These are phyloP conservation scores for Scleromitrula shiraiana DNA, from an alignment of 2,329 filamentous ascomycete genomes.

Conservation along the genomic window DNA sequence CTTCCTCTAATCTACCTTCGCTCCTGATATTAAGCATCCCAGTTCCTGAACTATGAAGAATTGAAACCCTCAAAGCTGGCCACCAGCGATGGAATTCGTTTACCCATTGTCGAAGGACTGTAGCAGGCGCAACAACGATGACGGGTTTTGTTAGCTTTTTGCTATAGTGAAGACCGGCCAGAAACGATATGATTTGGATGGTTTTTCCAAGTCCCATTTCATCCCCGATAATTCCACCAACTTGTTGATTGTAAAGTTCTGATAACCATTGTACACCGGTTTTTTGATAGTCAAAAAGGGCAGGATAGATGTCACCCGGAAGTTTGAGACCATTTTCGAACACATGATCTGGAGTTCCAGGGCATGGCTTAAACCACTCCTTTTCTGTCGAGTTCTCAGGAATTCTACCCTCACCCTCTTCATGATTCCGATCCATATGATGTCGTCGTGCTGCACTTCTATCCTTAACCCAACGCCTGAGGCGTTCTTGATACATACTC, in stretches of 20 bases:
- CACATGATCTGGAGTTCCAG: slow-evolving; percentile 66
- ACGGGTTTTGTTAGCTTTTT: slow-evolving; percentile 75
- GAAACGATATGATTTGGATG: slow-evolving; percentile 55
- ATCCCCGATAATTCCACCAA: slow-evolving; percentile 91
- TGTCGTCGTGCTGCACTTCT: slow-evolving; percentile 50
- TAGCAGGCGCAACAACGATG: slow-evolving; percentile 88
- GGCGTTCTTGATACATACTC: slow-evolving; percentile 63
- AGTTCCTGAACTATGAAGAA: slow-evolving; percentile 89
- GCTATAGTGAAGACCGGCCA: slow-evolving; percentile 89
- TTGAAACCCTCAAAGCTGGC: slow-evolving; percentile 95
- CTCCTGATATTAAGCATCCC: slow-evolving; percentile 80
- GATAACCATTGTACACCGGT: slow-evolving; percentile 95
- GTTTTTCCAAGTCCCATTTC: slow-evolving; percentile 99
- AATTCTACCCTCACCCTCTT: slow-evolving; percentile 36
- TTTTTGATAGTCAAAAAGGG: slow-evolving; percentile 93
- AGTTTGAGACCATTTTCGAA: slow-evolving; percentile 69
- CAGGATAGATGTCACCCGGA: slow-evolving; percentile 87
- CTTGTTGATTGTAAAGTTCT: slow-evolving; percentile 80
- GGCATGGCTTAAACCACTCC: slow-evolving; percentile 84
- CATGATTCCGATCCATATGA: slow-evolving; percentile 30
- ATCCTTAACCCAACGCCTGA: slow-evolving; percentile 66
- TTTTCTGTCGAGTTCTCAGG: slow-evolving; percentile 35
- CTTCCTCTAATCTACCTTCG: slow-evolving; percentile 52
- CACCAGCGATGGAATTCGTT: slow-evolving; percentile 99
- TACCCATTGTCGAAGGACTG: slow-evolving; percentile 94